Percentiles rank a stretch among this genome's conserved stretches.
These are phyloP conservation scores for Epichloe elymi DNA, from an alignment of 2,329 filamentous ascomycete species.

Conservation along the genomic window DNA sequence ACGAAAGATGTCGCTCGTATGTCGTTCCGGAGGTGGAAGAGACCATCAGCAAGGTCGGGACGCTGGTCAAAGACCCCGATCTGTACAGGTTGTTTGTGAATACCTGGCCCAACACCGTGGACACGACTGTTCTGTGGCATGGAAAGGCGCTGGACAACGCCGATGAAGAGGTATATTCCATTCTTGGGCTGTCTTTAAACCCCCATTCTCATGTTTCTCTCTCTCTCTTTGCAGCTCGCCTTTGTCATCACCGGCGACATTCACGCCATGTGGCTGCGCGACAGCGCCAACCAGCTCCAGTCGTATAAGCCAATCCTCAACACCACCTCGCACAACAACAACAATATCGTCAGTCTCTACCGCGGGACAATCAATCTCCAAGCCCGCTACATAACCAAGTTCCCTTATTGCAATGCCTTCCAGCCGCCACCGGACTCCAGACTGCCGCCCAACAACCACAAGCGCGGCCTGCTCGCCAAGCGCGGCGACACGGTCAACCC, in stretches of 20 bases:
- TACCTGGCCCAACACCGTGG: slow-evolving; percentile 60
- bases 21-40: slow-evolving; percentile 63
- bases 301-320: slow-evolving; percentile 55
- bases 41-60: slow-evolving; percentile 54
- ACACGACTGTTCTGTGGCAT: slow-evolving; percentile 59
- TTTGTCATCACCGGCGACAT: slow-evolving; percentile 83
- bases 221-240: slow-evolving; percentile 36
- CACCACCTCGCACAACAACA: slow-evolving; percentile 29
- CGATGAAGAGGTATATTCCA: slow-evolving; percentile 38
- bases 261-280: slow-evolving; percentile 85
- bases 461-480: slow-evolving; percentile 9
- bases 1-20: slow-evolving; percentile 66
- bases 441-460: slow-evolving; percentile 8
- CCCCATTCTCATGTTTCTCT: background rate
- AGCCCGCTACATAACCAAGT: slow-evolving; percentile 52
- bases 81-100: slow-evolving; percentile 60
- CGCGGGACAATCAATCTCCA: slow-evolving; percentile 68
- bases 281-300: slow-evolving; percentile 71
- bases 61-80: slow-evolving; percentile 62
- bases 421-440: slow-evolving; percentile 67
- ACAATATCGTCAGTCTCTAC: slow-evolving; percentile 49
- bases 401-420: slow-evolving; percentile 89
- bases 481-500: slow-evolving; percentile 46
- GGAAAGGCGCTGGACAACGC: slow-evolving; percentile 43
- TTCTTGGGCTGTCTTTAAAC: no score